These are phyloP conservation scores for Pyricularia sp. DNA, from an alignment of 2,329 filamentous ascomycete species.

Conservation along the genomic window DNA sequence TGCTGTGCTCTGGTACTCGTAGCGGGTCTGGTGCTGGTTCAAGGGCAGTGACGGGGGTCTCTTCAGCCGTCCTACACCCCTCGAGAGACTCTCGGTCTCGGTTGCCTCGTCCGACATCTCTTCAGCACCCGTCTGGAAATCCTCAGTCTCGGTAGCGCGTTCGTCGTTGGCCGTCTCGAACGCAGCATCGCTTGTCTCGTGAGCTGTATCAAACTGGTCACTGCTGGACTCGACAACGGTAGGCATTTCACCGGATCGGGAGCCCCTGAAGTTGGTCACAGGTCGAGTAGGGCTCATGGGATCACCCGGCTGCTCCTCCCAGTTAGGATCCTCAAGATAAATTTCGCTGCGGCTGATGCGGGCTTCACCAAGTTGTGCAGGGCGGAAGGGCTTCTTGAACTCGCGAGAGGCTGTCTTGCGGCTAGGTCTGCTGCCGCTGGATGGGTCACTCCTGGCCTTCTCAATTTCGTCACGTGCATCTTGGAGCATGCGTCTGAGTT, in stretches of 20 bases:
- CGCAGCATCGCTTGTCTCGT: constrained; percentile 56
- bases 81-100: constrained; percentile 59
- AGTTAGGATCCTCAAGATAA: constrained; percentile 66
- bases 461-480: constrained; percentile 88
- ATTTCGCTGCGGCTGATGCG: constrained; percentile 68
- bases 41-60: constrained; percentile 28
- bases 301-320: constrained; percentile 65
- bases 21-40: constrained; percentile 39
- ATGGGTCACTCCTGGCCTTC: constrained; percentile 45
- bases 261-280: constrained; percentile 15
- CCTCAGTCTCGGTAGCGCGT: constrained; percentile 75
- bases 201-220: constrained; percentile 69
- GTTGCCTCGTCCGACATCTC: constrained; percentile 63
- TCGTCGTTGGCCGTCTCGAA: constrained; percentile 73
- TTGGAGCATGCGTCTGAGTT: constrained; percentile 87
- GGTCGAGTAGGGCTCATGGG: constrained; percentile 41
- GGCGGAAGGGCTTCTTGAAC: constrained; percentile 58
- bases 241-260: constrained; percentile 14
- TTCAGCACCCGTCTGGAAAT: constrained; percentile 88
- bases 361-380: constrained; percentile 61
- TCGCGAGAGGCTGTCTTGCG: constrained; percentile 51
- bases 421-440: constrained; percentile 38
- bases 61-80: constrained; percentile 28
- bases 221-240: constrained; percentile 31
- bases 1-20: constrained; percentile 74